Evolutionary conservation across 129 eudicot genomes (phyloP), one percentile per base, ranked within the genome.

Genomic region (Artemisia tridentata): DNA sequence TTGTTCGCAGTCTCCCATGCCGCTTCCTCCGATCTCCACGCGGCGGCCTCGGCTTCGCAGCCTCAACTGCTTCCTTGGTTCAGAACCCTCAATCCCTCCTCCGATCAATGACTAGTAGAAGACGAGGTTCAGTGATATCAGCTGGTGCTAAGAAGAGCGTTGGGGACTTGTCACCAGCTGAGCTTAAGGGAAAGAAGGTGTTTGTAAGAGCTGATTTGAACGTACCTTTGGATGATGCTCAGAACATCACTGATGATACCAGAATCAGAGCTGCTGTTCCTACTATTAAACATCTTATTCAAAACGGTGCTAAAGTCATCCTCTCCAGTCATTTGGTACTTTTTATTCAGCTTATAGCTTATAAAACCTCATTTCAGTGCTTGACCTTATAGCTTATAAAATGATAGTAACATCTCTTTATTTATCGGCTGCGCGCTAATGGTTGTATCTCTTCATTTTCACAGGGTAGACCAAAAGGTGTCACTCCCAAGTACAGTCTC

Each of bases 111-210:
- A 23, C 0, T 23, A 23, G 25, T 23, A 23, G 25, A 1, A 23
- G 25, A 23, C 2, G 25, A 23, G n/a, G n/a, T n/a, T n/a, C n/a
- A n/a, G 25, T 23, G 25, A 23, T 23, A 23, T 23, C 25, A 23
- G 25, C 25, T 0, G 86, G 80, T 88, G 25, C 25, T 23, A 23
- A 23, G 25, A 23, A 23, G 25, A 92, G 98, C 78, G 98, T 91
- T 0, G 98, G 98, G 0, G 96, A 88, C 72, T 83, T 91, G n/a
- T 54, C 82, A 10, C 82, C 68, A 0, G 84, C 89, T 1, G 88
- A 91, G 7, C 79, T 91, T 48, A 91, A 91, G 84, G 96, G 98
- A 3, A 91, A 86, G 75, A 83, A 78, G 63, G 92, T 86, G 57
- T 86, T 86, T 23, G 92, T 86, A 18, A 83, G 92, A 23, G 92